Base-by-base conservation (phyloP, 805 yeast species). In the Metschnikowia bowlesiae region DNA sequence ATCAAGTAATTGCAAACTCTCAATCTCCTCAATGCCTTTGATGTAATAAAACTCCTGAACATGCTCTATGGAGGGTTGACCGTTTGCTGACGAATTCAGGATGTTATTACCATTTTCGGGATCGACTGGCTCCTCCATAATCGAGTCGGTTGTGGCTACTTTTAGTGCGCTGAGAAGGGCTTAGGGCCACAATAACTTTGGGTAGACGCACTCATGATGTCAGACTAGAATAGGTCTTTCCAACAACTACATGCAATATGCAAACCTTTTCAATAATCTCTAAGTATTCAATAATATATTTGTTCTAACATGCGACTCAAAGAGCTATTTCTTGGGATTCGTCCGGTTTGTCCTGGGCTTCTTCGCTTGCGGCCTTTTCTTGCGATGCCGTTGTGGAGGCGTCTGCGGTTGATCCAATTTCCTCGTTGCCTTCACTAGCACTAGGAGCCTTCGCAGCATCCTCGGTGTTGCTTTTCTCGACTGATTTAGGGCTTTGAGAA, bases 1-100 rank as follows among this genome's bases (percentile, higher is more conserved):
- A 62, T 94, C 97, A 0, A 81, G 72, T 14, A 88, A 64, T 10
- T 87, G 89, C 31, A 71, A 61, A 10, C 69, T 63, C 51, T 85
- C 90, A 49, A 84, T 64, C 44, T 78, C 81, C 48, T 75, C 74
- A 3, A 84, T 64, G 0, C 87, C 88, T 55, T 62, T 65, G 2
- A 62, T 45, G 48, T 74, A 74, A 57, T 69, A 73, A 1, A 68
- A 68, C n/a, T 66, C 52, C 52, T 72, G 77, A 0, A 70, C 60
- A 49, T 71, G 74, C 52, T 73, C 78, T 37, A 70, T 52, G 16
- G 70, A 65, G 2, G 75, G 75, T 47, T 70, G 58, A n/a, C 40
- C 34, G 16, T 31, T 44, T 3, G 33, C 39, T 22, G 34, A 28
- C 5, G 46, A 35, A 26, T 44, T 16, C 9, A 34, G 35, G 14